Evolutionary conservation across 2,329 filamentous ascomycete genomes (phyloP), one percentile per base, ranked within the genome.

Genomic region (Colletotrichum truncatum): DNA sequence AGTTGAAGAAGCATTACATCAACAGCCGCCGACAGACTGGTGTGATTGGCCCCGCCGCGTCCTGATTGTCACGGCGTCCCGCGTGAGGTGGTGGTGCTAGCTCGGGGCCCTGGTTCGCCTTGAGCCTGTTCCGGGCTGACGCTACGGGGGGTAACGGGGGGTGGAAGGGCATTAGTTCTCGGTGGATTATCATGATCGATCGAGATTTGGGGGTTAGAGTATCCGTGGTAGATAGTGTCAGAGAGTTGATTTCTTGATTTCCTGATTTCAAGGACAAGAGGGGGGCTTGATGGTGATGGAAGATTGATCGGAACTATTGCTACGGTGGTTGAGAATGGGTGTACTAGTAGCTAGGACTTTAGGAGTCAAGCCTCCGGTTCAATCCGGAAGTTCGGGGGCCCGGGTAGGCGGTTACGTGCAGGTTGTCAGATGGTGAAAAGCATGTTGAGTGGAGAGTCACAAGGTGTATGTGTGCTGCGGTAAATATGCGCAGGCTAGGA

Each of bases 101-200:
- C 10, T 34, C 21, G 38, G 14, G 14, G 16, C 16, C 16, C 38
- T 21, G 38, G 38, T 39, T 39, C n/a, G 36, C 38, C 21, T 41
- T n/a, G 45, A 16, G 28, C 45, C 8, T 34, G 12, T 16, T 36
- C 25, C 11, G 21, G 16, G 51, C 21, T 26, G 52, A 55, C 38
- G 52, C 38, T 34, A 39, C 52, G 52, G 39, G 21, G 32, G 32
- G 34, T n/a, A n/a, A 54, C 38, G 53, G 28, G 39, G 23, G 49
- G 26, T 34, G 53, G 53, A 30, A 34, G n/a, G n/a, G n/a, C n/a
- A n/a, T n/a, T n/a, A n/a, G 34, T 57, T 30, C 39, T 57, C 53
- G 53, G 53, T 26, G 53, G 28, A 57, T 36, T 28, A 57, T 46
- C 39, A 48, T 30, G 14, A 57, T 38, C 53, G 53, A 57, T 57